A percentile compares a stretch with the other conserved stretches of the same genome.
Evolutionary conservation across 1,139 yeast species (phyloP).

Genomic region (Hansenula sp.): DNA sequence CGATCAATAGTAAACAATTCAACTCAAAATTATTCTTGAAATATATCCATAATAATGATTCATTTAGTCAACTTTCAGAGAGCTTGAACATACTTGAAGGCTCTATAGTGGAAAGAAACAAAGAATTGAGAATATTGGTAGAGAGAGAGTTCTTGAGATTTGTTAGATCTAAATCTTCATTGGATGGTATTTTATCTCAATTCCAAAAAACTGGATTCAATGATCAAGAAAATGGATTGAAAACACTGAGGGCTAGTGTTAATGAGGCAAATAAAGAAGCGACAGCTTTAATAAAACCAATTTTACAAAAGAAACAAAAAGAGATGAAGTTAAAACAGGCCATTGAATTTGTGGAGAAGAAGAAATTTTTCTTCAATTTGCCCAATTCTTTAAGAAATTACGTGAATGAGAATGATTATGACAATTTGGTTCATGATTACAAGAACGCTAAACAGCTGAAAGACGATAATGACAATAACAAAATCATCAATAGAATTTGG

Average conservation of each 20-base stretch:
- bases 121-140: constrained; percentile 61
- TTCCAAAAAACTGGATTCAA: constrained; percentile 37
- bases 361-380: constrained; percentile 65
- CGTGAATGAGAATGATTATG: constrained; percentile 62
- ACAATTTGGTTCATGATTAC: constrained; percentile 67
- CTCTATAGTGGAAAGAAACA: constrained; percentile 61
- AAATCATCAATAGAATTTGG: constrained; percentile 53
- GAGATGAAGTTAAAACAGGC: constrained; percentile 59
- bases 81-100: constrained; percentile 58
- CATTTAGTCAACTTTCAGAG: constrained; percentile 55
- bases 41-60: constrained; percentile 65
- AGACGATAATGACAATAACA: constrained; percentile 16
- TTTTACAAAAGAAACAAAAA: constrained; percentile 58
- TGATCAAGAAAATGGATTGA: constrained; percentile 26
- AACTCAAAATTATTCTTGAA: constrained; percentile 67
- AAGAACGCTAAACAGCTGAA: constrained; percentile 43
- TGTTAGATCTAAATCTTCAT: constrained; percentile 67
- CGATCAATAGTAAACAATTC: constrained; percentile 71
- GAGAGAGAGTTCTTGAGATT: constrained; percentile 73
- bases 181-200: constrained; percentile 55
- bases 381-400: constrained; percentile 58
- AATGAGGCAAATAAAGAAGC: constrained; percentile 52
- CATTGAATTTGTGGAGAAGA: constrained; percentile 56
- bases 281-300: constrained; percentile 70
- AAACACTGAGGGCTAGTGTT: constrained; percentile 42